Conservation (phyloP, 768 basidiomycete species). For the Antrodiella citrinella region DNA sequence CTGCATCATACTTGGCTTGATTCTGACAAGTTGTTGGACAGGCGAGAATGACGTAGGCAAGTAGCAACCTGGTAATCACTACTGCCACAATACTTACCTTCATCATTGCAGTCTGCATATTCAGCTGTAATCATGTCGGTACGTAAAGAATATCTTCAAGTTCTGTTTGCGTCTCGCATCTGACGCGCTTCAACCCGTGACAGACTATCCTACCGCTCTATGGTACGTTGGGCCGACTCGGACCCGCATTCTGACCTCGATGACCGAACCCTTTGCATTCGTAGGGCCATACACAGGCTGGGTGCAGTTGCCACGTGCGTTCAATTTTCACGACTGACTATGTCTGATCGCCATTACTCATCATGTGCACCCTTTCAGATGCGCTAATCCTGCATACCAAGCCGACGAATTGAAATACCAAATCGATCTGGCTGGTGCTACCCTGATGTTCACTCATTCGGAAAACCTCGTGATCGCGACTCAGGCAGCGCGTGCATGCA, state of each 20-base stretch:
- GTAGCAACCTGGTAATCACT: constrained; percentile 13
- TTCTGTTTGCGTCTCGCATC: no score
- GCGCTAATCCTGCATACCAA: constrained; percentile 25
- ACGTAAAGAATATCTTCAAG: no score
- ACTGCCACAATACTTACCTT: background rate
- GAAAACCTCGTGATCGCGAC: constrained; percentile 15
- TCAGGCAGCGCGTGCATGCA: constrained; percentile 14
- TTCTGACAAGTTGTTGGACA: constrained; percentile 13
- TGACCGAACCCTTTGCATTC: background rate
- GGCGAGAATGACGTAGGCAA: constrained; percentile 45
- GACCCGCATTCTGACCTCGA: background rate
- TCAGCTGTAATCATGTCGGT: constrained; percentile 42
- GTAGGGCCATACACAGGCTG: constrained; percentile 43
- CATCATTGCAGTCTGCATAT: constrained; percentile 43
- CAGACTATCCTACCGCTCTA: constrained; percentile 17
- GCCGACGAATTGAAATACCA: constrained; percentile 25
- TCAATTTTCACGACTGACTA: no score
- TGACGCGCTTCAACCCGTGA: background rate
- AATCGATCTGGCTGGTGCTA: constrained; percentile 19
- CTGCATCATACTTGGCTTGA: background rate
- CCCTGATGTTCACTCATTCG: constrained; percentile 19
- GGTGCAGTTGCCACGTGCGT: constrained; percentile 51
- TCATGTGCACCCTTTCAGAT: constrained; percentile 6
- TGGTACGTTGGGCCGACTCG: constrained; percentile 13
- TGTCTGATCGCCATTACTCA: background rate